phyloP scores from a whole-genome alignment of 176 grass and related monocot species.

The Triticum aestivum region DNA sequence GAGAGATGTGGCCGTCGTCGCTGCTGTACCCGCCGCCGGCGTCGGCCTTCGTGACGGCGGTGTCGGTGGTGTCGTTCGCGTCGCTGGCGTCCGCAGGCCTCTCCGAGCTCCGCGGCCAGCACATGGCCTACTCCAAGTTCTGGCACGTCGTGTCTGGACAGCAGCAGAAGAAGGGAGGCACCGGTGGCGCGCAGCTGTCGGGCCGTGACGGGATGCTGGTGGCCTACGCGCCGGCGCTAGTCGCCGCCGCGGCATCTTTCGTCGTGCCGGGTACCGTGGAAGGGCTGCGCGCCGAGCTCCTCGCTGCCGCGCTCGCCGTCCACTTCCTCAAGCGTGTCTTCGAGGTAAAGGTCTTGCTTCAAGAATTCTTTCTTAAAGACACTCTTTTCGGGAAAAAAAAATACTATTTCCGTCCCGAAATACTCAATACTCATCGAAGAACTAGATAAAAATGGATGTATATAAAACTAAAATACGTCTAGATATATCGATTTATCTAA shows the following conservation, averaged over 20 bases:
- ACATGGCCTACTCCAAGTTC: conserved; percentile 81
- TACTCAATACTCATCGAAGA: too few species aligned
- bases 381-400: too few species aligned
- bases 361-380: neutral
- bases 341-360: conserved; percentile 41
- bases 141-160: conserved; percentile 40
- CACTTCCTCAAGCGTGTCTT: conserved; percentile 82
- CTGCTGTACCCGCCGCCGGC: conserved; percentile 55
- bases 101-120: conserved; percentile 47
- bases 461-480: too few species aligned
- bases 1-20: conserved; percentile 13
- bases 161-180: neutral
- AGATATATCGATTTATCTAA: too few species aligned
- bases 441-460: too few species aligned
- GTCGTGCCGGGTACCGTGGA: conserved; percentile 38
- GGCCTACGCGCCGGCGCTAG: conserved; percentile 58
- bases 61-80: conserved; percentile 40
- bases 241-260: conserved; percentile 42
- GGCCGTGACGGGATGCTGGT: conserved; percentile 62
- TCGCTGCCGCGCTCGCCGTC: conserved; percentile 43
- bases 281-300: conserved; percentile 25
- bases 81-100: conserved; percentile 35
- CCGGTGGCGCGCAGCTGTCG: neutral
- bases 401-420: too few species aligned
- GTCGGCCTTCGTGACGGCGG: conserved; percentile 39